Base-by-base conservation (phyloP, 805 yeast genomes). In the Saturnispora kantuleensis region DNA sequence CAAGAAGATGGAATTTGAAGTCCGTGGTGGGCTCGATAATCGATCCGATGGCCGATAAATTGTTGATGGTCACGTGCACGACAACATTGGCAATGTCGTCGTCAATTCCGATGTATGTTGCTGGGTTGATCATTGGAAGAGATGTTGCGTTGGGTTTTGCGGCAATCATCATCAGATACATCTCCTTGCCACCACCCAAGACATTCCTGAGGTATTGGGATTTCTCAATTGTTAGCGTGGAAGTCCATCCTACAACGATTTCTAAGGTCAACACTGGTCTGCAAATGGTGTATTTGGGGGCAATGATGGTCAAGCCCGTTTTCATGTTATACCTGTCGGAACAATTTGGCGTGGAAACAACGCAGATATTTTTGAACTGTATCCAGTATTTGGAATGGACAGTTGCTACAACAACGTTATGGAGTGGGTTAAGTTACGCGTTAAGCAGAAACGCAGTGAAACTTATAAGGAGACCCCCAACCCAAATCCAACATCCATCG, bases 1-100 rank as follows among this genome's bases (percentile, higher is more conserved):
- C 99, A 4, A 70, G 99, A 45, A 74, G 65, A 48, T 90, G 63
- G 67, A 79, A 86, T 45, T 68, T 83, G 72, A 74, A 78, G 55
- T 79, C 96, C 1, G 81, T 84, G 1, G 74, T 88, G 6, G 99
- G 99, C 0, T 81, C 96, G 0, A 80, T 93, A 12, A 68, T 94
- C 31, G 99, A 93, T 56, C 99, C 99, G 0, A 71, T 87, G 66
- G 99, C 98, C 0, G 99, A 93, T 59, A 93, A 93, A 59, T 68
- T 84, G 12, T 69, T 93, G 39, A 88, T 93, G 96, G 73, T 90
- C 16, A 77, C 84, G 0, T 77, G 95, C 42, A 89, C 97, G 0
- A 70, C 80, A 0, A 78, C 95, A 42, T 64, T 93, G 46, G 79
- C 90, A 0, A 73, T 79, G 52, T 66, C 80, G 10, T 71, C 79